phyloP scores from a whole-genome alignment of 192 early-diverging fungal species.

The Coemansia sp. region DNA sequence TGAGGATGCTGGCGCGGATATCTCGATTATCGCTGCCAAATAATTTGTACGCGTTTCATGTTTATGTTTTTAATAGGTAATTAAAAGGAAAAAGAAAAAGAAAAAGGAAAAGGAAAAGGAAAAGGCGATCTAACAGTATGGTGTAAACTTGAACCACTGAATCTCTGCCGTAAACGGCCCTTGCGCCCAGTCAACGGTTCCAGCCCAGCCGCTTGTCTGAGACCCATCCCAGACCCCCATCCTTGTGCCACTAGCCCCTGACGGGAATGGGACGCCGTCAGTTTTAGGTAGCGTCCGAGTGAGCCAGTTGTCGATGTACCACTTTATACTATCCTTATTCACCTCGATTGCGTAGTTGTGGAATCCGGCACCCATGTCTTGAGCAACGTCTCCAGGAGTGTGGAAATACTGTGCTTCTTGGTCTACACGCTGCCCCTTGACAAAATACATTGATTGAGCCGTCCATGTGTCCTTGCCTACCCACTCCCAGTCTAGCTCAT shows the following conservation, averaged over 20 bases:
- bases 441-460: constrained; percentile 58
- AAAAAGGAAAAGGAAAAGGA: background rate
- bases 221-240: constrained; percentile 57
- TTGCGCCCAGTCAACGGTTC: constrained; percentile 40
- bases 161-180: constrained; percentile 41
- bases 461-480: constrained; percentile 58
- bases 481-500: constrained; percentile 68
- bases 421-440: constrained; percentile 51
- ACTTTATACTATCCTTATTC: constrained; percentile 54
- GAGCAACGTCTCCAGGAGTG: constrained; percentile 32
- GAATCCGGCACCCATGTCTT: constrained; percentile 44
- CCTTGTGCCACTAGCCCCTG: constrained; percentile 20
- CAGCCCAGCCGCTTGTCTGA: constrained; percentile 49
- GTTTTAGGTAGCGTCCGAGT: constrained; percentile 46
- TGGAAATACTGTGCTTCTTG: constrained; percentile 25
- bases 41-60: background rate
- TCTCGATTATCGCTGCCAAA: constrained; percentile 24
- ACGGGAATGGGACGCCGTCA: constrained; percentile 36
- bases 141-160: constrained; percentile 34
- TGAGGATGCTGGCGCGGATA: constrained; percentile 47
- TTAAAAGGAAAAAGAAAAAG: background rate
- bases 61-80: background rate
- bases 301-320: constrained; percentile 57
- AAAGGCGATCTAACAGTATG: constrained; percentile 23
- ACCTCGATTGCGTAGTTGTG: constrained; percentile 64